Percentiles rank a stretch among this genome's conserved stretches.
Evolutionary conservation across 352 stramenopile genomes (phyloP).

Genomic region (Pythium chondricola): DNA sequence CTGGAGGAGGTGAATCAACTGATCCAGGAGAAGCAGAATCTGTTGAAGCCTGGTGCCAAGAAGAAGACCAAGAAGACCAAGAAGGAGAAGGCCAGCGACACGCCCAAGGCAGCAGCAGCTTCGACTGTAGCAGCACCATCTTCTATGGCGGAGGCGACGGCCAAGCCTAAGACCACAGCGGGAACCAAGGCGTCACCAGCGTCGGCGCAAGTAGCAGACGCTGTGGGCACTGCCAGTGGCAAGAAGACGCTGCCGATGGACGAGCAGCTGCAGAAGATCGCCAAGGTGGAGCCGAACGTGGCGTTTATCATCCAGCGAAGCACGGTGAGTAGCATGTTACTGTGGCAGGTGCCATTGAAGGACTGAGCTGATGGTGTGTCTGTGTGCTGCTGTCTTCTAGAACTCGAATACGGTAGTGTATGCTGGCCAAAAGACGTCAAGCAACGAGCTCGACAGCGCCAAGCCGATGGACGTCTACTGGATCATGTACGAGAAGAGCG

Average conservation of each 20-base stretch:
- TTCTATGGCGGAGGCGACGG: background rate
- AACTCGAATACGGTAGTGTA: constrained; percentile 87
- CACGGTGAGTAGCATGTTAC: constrained; percentile 60
- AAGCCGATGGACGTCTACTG: constrained; percentile 77
- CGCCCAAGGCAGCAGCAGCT: constrained; percentile 3
- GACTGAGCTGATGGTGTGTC: background rate
- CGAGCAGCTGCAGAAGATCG: constrained; percentile 55
- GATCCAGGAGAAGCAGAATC: constrained; percentile 56
- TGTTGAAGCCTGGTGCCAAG: constrained; percentile 24
- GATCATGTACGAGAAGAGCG: constrained; percentile 84
- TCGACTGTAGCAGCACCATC: too few relatives aligned
- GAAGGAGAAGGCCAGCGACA: constrained; percentile 27
- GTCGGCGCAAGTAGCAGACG: constrained; percentile 1
- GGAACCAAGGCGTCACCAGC: too few relatives aligned
- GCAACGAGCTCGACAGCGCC: constrained; percentile 38
- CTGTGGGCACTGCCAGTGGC: background rate
- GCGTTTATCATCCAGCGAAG: constrained; percentile 85
- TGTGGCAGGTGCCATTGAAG: background rate
- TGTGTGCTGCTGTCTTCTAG: constrained; percentile 17
- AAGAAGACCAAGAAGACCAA: constrained; percentile 33
- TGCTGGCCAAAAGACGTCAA: constrained; percentile 32
- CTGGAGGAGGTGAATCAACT: constrained; percentile 41
- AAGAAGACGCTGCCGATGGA: constrained; percentile 49
- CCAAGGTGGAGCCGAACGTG: constrained; percentile 66
- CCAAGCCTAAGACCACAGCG: constrained; percentile 6